Percentiles rank a stretch among this genome's conserved stretches.
These are phyloP conservation scores for Elongisporangium undulatum DNA, from an alignment of 352 stramenopile species.

Conservation along the genomic window DNA sequence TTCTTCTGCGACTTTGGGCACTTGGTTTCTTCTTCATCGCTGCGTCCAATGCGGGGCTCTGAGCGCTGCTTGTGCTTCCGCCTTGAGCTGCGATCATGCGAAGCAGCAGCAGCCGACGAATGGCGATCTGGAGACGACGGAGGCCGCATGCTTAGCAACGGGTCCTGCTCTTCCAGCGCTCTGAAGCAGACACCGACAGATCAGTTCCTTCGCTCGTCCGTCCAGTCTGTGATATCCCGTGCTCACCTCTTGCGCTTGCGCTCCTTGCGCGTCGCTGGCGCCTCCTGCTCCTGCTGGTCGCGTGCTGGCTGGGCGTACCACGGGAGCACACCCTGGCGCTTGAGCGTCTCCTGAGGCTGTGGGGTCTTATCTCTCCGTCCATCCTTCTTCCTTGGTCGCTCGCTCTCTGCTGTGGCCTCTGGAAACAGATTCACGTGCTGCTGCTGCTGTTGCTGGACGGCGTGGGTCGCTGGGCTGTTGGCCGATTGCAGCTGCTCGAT, in stretches of 20 bases:
- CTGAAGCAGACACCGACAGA: conserved; percentile 9
- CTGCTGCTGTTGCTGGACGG: not conserved
- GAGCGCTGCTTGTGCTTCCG: conserved; percentile 9
- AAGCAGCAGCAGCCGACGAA: not conserved
- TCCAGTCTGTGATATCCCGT: not conserved
- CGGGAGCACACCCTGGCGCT: conserved; percentile 19
- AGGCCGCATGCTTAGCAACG: conserved; percentile 36
- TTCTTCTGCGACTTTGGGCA: conserved; percentile 9
- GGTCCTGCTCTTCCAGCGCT: conserved; percentile 27
- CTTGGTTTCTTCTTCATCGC: not conserved
- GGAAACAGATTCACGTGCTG: conserved; percentile 42
- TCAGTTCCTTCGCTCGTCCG: not conserved
- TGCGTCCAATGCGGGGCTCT: not conserved
- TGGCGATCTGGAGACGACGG: conserved; percentile 8
- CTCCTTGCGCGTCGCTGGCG: conserved; percentile 9
- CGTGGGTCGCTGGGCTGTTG: not conserved
- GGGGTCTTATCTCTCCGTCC: not conserved
- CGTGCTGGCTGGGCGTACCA: conserved; percentile 35
- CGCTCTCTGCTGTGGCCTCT: conserved; percentile 12
- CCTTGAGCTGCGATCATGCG: conserved; percentile 4
- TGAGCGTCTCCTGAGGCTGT: conserved; percentile 24
- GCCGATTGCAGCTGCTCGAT: conserved; percentile 20
- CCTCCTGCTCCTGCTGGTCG: conserved; percentile 6
- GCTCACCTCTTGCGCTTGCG: conserved; percentile 35
- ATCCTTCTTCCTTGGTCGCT: not conserved